phyloP scores from a whole-genome alignment of 768 basidiomycete genomes.

The Termitomyces sp. region DNA sequence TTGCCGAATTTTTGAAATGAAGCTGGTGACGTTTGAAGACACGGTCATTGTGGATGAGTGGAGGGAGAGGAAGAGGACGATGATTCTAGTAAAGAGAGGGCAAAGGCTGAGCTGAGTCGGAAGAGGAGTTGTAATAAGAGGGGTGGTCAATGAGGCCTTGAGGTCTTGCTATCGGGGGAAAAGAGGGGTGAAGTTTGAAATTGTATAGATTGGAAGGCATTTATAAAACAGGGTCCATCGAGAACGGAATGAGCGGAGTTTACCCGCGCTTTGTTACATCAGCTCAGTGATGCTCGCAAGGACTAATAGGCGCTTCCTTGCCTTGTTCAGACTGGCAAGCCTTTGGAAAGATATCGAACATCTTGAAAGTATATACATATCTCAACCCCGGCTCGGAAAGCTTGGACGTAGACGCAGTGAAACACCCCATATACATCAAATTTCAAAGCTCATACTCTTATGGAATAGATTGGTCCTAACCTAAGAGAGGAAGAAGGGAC shows the following conservation, averaged over 20 bases:
- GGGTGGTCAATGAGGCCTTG: neutral
- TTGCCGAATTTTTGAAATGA: slow-evolving; percentile 53
- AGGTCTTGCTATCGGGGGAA: neutral
- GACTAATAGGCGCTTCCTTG: neutral
- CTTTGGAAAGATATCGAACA: neutral
- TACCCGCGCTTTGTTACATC: slow-evolving; percentile 9
- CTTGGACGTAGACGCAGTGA: too few species aligned
- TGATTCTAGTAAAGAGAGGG: slow-evolving; percentile 3
- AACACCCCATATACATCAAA: too few species aligned
- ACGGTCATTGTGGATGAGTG: slow-evolving; percentile 5
- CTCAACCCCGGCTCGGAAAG: neutral
- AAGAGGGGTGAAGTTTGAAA: neutral
- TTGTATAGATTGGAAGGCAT: neutral
- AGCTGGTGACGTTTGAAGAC: slow-evolving; percentile 30
- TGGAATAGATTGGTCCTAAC: neutral
- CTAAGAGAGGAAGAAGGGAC: too few species aligned
- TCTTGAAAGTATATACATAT: neutral
- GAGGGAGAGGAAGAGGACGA: slow-evolving; percentile 11
- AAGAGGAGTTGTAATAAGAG: neutral
- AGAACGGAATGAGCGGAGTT: slow-evolving; percentile 14
- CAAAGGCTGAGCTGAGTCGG: slow-evolving; percentile 7
- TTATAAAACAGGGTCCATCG: neutral
- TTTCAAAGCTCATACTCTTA: too few species aligned
- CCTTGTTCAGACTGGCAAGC: neutral
- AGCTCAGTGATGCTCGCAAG: slow-evolving; percentile 7